A percentile compares a stretch with the other conserved stretches of the same genome.
Conservation (phyloP, 1,139 yeast species). For the Diutina rugosa region DNA sequence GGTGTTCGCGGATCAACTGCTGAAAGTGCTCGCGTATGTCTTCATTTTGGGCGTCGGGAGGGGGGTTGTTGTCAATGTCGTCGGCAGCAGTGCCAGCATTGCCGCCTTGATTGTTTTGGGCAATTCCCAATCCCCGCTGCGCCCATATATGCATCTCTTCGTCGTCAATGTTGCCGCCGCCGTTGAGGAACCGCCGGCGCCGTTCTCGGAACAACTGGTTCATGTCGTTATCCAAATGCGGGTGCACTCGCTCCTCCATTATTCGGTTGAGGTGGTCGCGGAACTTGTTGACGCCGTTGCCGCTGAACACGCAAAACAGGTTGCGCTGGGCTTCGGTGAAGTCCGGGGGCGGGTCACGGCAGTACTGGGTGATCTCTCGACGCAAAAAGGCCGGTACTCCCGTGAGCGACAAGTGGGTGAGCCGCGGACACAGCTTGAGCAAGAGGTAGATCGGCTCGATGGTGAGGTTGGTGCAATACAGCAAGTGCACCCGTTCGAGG, state of each 20-base stretch:
- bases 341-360: constrained; percentile 93
- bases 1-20: constrained; percentile 18
- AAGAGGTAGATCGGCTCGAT: constrained; percentile 59
- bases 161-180: constrained; percentile 1
- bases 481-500: constrained; percentile 83
- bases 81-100: constrained; percentile 2
- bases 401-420: constrained; percentile 80
- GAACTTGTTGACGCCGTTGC: constrained; percentile 69
- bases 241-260: constrained; percentile 26
- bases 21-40: constrained; percentile 29
- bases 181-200: constrained; percentile 1
- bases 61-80: constrained; percentile 15
- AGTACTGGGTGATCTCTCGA: constrained; percentile 72
- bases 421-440: constrained; percentile 67
- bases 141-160: constrained; percentile 3
- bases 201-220: constrained; percentile 1
- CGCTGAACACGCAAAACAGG: constrained; percentile 87
- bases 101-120: background rate
- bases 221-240: constrained; percentile 1
- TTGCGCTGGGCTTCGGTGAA: constrained; percentile 80
- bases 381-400: constrained; percentile 85
- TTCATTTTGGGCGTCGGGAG: constrained; percentile 21
- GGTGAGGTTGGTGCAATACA: constrained; percentile 78
- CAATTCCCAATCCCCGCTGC: constrained; percentile 1
- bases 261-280: constrained; percentile 44